These are phyloP conservation scores for Mortierella sp. DNA, from an alignment of 371 early-diverging fungal species.

Conservation along the genomic window DNA sequence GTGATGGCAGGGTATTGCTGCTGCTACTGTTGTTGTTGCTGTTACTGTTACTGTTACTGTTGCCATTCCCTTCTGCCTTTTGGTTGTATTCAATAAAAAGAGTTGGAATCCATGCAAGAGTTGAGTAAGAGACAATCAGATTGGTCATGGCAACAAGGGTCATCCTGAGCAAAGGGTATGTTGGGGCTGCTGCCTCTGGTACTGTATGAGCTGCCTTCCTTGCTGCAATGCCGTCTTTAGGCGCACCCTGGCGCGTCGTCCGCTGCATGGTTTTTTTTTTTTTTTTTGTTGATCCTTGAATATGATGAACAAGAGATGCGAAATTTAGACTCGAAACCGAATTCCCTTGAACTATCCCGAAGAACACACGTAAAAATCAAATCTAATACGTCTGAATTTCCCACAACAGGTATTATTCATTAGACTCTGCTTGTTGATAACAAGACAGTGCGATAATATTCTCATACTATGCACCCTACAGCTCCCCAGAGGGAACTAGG, in stretches of 20 bases:
- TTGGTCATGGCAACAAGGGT: constrained; percentile 37
- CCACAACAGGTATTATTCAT: too few species aligned
- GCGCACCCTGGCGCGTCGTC: constrained; percentile 24
- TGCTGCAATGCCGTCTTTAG: neutral
- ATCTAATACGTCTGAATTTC: too few species aligned
- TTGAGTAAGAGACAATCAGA: constrained; percentile 25
- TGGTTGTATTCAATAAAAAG: constrained; percentile 4
- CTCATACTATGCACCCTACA: too few species aligned
- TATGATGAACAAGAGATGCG: neutral
- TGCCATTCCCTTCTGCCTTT: neutral
- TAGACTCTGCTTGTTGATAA: too few species aligned
- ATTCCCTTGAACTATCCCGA: too few species aligned
- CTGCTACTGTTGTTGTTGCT: constrained; percentile 3
- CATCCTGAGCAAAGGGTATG: constrained; percentile 47
- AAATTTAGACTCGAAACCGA: too few species aligned
- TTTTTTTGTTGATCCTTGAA: neutral
- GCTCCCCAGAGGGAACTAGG: too few species aligned
- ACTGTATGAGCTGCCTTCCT: neutral
- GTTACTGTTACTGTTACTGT: constrained; percentile 4
- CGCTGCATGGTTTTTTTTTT: constrained; percentile 15
- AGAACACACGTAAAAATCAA: too few species aligned
- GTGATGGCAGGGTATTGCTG: constrained; percentile 30
- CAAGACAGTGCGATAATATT: too few species aligned
- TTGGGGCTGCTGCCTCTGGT: constrained; percentile 6
- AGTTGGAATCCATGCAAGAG: constrained; percentile 30